Base-by-base conservation (phyloP, 1,284 basidiomycete species). In the Sphagnurus paluster region DNA sequence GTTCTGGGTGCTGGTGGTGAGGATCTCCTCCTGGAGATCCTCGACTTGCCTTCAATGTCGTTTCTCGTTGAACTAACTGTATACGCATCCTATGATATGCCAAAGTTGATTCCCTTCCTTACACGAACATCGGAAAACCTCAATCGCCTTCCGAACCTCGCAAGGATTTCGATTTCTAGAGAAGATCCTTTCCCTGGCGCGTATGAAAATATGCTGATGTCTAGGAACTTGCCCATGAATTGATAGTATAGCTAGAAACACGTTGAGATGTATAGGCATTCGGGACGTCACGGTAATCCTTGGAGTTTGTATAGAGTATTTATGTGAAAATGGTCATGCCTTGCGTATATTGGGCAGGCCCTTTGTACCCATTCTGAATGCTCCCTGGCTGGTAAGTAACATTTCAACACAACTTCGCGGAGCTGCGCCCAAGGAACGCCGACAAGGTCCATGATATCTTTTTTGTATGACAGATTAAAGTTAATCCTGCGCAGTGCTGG, bases 21-120 rank as follows among this genome's bases (percentile, higher is more conserved):
- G 21, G 34, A 16, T 4, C 5, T 19, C 19, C 9, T 51, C 20
- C 10, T 44, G 4, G n/a, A 44, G 14, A 44, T 48, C 5, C 42
- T 51, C 17, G 36, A 21, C 17, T 44, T 35, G 2, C 34, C 45
- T 4, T 19, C 29, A 7, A 13, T 51, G 28, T 32, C 42, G 13
- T 51, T 39, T 9, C 26, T 51, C 6, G 14, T 37, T 10, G 13
- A 39, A 4, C 45, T 51, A 17, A 35, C 36, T 19, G 29, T 51
- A 17, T 10, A 21, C 3, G 39, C 30, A 26, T 29, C 21, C 14
- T 14, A 3, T 30, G 32, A 39, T 8, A 44, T 45, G 14, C 19
- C 37, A 24, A 30, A 34, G 25, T 19, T 46, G 5, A 28, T 45
- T 4, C 20, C 34, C 3, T 14, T 46, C 7, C 48, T 49, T 14